Evolutionary conservation across 2,329 filamentous ascomycete species (phyloP), one percentile per base, ranked within the genome.

Genomic region (Onygenales sp.): DNA sequence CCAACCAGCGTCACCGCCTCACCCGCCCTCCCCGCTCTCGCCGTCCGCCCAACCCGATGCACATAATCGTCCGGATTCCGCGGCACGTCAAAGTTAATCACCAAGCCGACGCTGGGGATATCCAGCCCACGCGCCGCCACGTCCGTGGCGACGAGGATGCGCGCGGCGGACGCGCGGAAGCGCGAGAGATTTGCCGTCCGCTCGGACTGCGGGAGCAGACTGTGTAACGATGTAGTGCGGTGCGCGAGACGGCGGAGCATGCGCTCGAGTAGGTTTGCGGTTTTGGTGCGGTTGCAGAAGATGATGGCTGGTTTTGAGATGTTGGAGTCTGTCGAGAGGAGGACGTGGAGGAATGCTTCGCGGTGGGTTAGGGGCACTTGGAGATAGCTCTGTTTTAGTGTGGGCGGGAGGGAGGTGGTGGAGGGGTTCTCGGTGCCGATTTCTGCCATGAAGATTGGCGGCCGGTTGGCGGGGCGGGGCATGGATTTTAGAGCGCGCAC

Each of bases 31-130:
- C 93, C 93, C 0, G 93, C 93, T 80, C 93, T 85, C 3, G 93
- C 93, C 10, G 93, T 98, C 72, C 93, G 86, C 68, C 93, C 93
- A 50, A 96, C 92, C 10, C 93, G 84, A 74, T 98, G 93, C 60
- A 98, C 93, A 69, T 98, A 98, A 71, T 96, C 92, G 68, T 96
- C 91, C 2, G 92, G 89, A 66, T 96, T 89, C n/a, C 92, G 84
- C 0, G 93, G 93, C 0, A 98, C 83, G 66, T 98, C 93, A 71
- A 91, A 98, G 72, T 98, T 97, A 65, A 98, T 75, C 2, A 98
- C 93, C 13, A 97, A 72, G 52, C 81, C 85, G 6, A 97, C 92
- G 60, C 90, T 87, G 1, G 92, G 92, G 57, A 98, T 96, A 73
- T 98, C 93, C 3, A 98, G 81, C 78, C 93, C 93, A 69, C 93